Evolutionary conservation across 75 land plant species (phyloP).

Genomic region (Picea sitchensis): DNA sequence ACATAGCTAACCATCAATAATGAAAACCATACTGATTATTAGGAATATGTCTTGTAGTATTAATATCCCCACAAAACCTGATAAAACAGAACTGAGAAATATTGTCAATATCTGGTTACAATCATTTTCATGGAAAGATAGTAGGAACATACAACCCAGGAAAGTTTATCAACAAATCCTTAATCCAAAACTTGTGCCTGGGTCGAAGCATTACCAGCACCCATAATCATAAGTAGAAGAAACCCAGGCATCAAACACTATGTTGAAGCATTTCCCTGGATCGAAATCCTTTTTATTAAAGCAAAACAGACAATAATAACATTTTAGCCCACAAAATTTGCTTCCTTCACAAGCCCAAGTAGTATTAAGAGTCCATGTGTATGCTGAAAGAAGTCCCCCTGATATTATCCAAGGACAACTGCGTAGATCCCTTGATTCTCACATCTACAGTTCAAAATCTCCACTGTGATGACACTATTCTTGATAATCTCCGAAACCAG

Average conservation of each 20-base stretch:
- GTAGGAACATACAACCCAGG: too few species aligned
- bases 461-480: background rate
- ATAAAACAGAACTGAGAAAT: too few species aligned
- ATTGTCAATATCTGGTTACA: too few species aligned
- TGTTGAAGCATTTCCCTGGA: background rate
- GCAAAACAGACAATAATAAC: background rate
- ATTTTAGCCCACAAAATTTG: background rate
- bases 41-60: too few species aligned
- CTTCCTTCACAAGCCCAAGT: background rate
- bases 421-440: constrained; percentile 1
- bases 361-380: background rate
- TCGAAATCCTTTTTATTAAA: background rate
- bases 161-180: too few species aligned
- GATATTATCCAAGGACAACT: background rate
- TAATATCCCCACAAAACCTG: too few species aligned
- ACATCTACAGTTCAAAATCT: constrained; percentile 1
- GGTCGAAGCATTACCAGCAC: too few species aligned
- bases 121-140: too few species aligned
- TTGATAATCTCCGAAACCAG: background rate
- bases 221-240: background rate
- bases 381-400: background rate
- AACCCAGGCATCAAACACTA: background rate
- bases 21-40: too few species aligned
- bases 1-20: too few species aligned
- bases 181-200: too few species aligned